Base-by-base conservation (phyloP, 148 eudicot genomes). In the Arctostaphylos glauca region DNA sequence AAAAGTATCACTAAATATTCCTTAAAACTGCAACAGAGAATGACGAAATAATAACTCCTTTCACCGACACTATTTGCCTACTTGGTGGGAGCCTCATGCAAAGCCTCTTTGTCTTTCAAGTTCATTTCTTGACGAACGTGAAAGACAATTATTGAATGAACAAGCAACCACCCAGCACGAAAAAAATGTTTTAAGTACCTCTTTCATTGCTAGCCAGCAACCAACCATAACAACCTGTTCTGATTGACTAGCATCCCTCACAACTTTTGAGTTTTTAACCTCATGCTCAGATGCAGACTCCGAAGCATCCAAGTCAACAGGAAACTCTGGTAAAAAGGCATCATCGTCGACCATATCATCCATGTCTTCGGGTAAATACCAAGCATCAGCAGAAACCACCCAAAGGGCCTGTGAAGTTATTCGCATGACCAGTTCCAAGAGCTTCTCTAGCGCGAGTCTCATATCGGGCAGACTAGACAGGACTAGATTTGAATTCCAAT, bases 201-300 rank as follows among this genome's bases (percentile, higher is more conserved):
- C 99, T 92, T 96, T 96, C 99, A 96, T 94, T 54, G 99, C 98
- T 72, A 94, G 94, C 99, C 99, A 96, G 84, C 98, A 94, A 78
- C 99, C 97, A 87, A 96, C 99, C 99, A 96, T 96, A 38, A 96
- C 93, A 90, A 92, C 91, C 92, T 96, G 99, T 76, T 89, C 97
- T 75, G 93, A 81, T 80, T 91, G 91, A 77, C 89, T 80, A 47
- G 77, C 89, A 77, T 89, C 93, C 74, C 64, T 88, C 80, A 71
- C 80, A 66, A 54, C 62, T 80, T 88, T 86, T 71, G 81, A 43
- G 75, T 72, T 89, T 87, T 86, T 75, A 52, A 76, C 86, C 9
- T 89, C 93, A 38, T 67, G 71, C 56, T 84, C 91, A 7, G 74
- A 74, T n/a, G 54, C 50, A 70, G 84, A 73, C 19, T 62, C 88